phyloP scores from a whole-genome alignment of 2,329 filamentous ascomycete species.

The Samsoniella hepiali region DNA sequence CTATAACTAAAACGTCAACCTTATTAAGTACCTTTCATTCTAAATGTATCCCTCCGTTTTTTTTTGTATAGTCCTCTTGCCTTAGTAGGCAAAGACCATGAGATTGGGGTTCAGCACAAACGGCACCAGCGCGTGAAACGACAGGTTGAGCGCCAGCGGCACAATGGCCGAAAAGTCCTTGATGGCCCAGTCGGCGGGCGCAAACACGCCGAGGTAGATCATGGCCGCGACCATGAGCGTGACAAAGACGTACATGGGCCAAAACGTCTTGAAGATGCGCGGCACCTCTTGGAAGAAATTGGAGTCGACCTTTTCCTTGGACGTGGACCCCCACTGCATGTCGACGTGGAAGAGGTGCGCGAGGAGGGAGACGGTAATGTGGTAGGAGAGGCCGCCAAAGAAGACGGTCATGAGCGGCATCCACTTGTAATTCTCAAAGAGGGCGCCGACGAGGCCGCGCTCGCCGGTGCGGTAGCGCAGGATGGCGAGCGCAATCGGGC shows the following conservation, averaged over 20 bases:
- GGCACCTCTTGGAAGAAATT: constrained; percentile 56
- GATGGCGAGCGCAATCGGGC: constrained; percentile 58
- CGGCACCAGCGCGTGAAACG: constrained; percentile 56
- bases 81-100: constrained; percentile 39
- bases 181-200: constrained; percentile 56
- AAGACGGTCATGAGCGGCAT: constrained; percentile 50
- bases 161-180: constrained; percentile 57
- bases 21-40: not conserved
- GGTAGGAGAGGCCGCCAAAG: constrained; percentile 42
- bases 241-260: constrained; percentile 44
- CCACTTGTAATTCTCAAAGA: constrained; percentile 55
- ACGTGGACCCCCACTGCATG: constrained; percentile 53
- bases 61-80: not conserved
- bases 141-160: constrained; percentile 50
- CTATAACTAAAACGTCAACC: not conserved
- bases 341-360: constrained; percentile 42
- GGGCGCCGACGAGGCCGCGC: constrained; percentile 42
- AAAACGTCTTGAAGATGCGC: constrained; percentile 54
- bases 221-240: constrained; percentile 46
- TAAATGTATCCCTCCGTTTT: not conserved
- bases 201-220: constrained; percentile 47
- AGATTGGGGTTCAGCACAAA: constrained; percentile 59
- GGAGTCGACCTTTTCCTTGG: constrained; percentile 55
- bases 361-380: constrained; percentile 40
- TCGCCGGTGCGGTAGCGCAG: constrained; percentile 61